Evolutionary conservation across 768 basidiomycete genomes (phyloP).

Genomic region (Lanmaoa rubissima): DNA sequence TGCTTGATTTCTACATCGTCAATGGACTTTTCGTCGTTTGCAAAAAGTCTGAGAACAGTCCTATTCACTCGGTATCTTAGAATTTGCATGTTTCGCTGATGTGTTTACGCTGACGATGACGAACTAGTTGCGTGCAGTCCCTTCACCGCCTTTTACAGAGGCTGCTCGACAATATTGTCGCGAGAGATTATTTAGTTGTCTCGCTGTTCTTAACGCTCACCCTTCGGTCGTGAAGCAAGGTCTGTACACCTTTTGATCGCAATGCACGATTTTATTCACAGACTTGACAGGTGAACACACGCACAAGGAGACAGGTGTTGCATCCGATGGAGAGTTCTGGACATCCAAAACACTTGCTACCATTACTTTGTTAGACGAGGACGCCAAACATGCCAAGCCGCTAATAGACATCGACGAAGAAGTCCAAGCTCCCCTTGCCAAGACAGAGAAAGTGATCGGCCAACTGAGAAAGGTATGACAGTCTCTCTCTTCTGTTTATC

Average conservation of each 20-base stretch:
- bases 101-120: background rate
- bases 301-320: constrained; percentile 55
- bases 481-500: background rate
- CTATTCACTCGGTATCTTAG: constrained; percentile 55
- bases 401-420: constrained; percentile 57
- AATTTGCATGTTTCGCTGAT: background rate
- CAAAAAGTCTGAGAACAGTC: constrained; percentile 69
- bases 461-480: constrained; percentile 46
- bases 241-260: constrained; percentile 23
- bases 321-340: constrained; percentile 80
- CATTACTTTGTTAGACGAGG: constrained; percentile 56
- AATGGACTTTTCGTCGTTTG: constrained; percentile 78
- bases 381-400: constrained; percentile 62
- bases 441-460: constrained; percentile 41
- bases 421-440: constrained; percentile 43
- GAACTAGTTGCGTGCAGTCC: constrained; percentile 51
- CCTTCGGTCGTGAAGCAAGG: constrained; percentile 51
- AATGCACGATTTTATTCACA: constrained; percentile 2
- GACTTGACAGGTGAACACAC: constrained; percentile 41
- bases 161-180: constrained; percentile 65
- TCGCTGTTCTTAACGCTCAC: constrained; percentile 72
- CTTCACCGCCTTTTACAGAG: constrained; percentile 73
- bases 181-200: constrained; percentile 63
- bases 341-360: constrained; percentile 59
- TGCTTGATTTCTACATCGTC: constrained; percentile 80